Base-by-base conservation (phyloP, 2,329 filamentous ascomycete species). In the Neonectria magnoliae region DNA sequence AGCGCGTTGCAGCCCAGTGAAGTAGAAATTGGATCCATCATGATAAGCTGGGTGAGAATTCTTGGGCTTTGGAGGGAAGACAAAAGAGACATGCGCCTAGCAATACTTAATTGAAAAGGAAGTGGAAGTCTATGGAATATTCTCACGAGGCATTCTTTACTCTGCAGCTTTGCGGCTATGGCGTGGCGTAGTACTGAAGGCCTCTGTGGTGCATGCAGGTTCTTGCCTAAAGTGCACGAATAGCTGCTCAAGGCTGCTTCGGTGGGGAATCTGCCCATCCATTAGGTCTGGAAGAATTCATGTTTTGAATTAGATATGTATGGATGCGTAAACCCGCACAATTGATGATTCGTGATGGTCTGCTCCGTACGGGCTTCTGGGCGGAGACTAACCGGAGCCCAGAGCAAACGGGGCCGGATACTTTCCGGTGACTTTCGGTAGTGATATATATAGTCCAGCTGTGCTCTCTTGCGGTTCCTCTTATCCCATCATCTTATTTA, bases 341-440 rank as follows among this genome's bases (percentile, higher is more conserved):
- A 5, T 25, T 25, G 25, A 5, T 25, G 22, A 5, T 25, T 29
- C 29, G 29, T 29, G 29, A 29, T 29, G 9, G 29, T 29, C 10
- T 29, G 29, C 29, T 31, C 14, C 6, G 33, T 14, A 6, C 5
- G 36, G 36, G 6, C 36, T 6, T n/a, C 6, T 5, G 14, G 36
- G 36, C 14, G 29, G 48, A 51, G 10, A 51, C 29, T 51, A 51
- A 51, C 13, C 29, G 48, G 45, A 18, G 29, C 38, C 47, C 20
- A 53, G 20, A 44, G 16, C 10, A 20, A 47, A 27, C 42, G 18
- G 13, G 38, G 31, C 13, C 54, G 60, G 60, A 52, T 22, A 53
- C 53, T 57, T 62, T 57, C 60, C 60, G 60, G 47, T 36, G 29
- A 57, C 47, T 53, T 62, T 57, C 31, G 25, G 13, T 18, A 1